These are phyloP conservation scores for Sporothrix variecibatus DNA, from an alignment of 2,329 filamentous ascomycete genomes.

Conservation along the genomic window DNA sequence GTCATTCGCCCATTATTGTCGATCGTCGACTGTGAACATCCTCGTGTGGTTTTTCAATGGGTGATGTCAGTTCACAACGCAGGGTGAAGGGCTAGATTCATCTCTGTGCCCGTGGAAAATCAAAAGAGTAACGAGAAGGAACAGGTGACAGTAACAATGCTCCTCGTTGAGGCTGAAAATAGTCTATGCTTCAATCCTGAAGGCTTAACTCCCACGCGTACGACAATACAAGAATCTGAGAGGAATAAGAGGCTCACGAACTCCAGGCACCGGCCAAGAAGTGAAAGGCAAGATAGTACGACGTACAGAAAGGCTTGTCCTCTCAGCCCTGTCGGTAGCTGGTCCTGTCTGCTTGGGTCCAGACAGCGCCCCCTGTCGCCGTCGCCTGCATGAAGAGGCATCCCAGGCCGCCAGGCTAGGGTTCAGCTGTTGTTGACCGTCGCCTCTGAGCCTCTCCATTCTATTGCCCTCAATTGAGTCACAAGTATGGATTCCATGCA, in stretches of 20 bases:
- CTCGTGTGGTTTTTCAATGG: background rate
- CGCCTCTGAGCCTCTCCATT: background rate
- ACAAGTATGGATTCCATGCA: background rate
- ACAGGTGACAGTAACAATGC: background rate
- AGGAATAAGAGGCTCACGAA: background rate
- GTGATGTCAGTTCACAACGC: background rate
- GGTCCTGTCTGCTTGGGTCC: background rate
- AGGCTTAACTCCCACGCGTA: background rate
- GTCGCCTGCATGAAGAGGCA: background rate
- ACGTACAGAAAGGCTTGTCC: background rate
- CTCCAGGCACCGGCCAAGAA: background rate
- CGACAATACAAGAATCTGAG: background rate
- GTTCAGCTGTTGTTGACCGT: background rate
- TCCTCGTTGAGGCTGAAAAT: background rate
- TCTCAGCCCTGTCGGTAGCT: slow-evolving; percentile 17
- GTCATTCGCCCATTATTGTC: background rate
- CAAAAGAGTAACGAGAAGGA: too few species aligned
- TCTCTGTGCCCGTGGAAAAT: too few species aligned
- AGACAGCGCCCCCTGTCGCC: background rate
- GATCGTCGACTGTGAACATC: background rate
- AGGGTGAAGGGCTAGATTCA: too few species aligned
- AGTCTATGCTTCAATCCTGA: background rate
- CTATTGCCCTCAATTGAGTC: background rate
- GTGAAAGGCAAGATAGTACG: too few species aligned
- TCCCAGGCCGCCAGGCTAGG: background rate